Percentiles rank a stretch among this genome's conserved stretches.
Evolutionary conservation across 495 filamentous ascomycete genomes (phyloP).

Genomic region (Schizothecium vesticola): DNA sequence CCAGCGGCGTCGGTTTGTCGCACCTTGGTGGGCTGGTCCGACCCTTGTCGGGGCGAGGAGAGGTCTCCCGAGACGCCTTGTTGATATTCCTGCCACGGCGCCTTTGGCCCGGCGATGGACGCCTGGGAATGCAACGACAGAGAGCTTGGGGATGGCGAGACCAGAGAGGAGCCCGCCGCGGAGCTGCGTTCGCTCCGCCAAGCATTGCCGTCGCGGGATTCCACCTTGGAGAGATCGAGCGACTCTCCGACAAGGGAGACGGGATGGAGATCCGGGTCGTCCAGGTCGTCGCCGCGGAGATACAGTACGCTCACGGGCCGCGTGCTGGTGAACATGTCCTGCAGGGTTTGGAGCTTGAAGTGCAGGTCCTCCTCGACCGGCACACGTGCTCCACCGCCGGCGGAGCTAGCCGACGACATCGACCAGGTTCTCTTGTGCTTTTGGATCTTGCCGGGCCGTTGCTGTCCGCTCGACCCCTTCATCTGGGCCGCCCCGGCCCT

Average conservation of each 20-base stretch:
- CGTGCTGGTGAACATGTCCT: conserved; percentile 96
- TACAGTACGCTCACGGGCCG: conserved; percentile 78
- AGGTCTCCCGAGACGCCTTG: conserved; percentile 26
- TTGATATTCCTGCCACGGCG: conserved; percentile 53
- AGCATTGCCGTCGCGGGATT: conserved; percentile 47
- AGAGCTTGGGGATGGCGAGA: conserved; percentile 69
- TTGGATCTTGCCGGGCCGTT: conserved; percentile 64
- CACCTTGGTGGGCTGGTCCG: conserved; percentile 48
- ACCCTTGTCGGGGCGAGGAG: conserved; percentile 36
- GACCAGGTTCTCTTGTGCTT: conserved; percentile 97
- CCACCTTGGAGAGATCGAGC: conserved; percentile 52
- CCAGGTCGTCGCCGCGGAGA: conserved; percentile 72
- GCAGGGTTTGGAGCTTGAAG: conserved; percentile 71
- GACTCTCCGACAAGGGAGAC: conserved; percentile 69
- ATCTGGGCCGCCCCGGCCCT: conserved; percentile 53
- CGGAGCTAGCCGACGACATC: conserved; percentile 79
- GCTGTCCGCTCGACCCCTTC: conserved; percentile 44
- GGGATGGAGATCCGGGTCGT: conserved; percentile 86
- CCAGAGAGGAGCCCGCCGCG: conserved; percentile 51
- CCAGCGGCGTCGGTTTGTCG: conserved; percentile 46
- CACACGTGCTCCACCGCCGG: conserved; percentile 50
- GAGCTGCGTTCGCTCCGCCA: conserved; percentile 56
- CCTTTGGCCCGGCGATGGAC: conserved; percentile 31
- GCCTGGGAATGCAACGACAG: conserved; percentile 52
- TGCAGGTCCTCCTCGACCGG: conserved; percentile 85